Evolutionary conservation across 345 rosid genomes (phyloP), one percentile per base, ranked within the genome.

Genomic region (Melastoma malabathricum): DNA sequence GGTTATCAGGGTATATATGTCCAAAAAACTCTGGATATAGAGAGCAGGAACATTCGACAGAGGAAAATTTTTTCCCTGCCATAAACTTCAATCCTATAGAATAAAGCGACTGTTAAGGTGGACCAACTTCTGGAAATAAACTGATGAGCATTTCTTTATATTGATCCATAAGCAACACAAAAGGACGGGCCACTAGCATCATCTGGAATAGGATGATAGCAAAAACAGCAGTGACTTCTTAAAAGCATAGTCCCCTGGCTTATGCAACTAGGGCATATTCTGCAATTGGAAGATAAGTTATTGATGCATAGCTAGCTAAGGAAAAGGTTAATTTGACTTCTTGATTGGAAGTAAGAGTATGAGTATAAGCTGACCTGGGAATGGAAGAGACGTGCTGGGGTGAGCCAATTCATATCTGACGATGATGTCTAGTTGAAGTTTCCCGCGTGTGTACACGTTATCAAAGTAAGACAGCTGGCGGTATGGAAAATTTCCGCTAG

Each of bases 61-160:
- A 45, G 95, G 97, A 44, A 92, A 75, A 74, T 84, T 84, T 69
- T 87, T n/a, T n/a, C 94, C 74, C 81, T 56, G 44, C 97, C 96
- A 59, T 79, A 66, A n/a, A 66, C 68, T 64, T 79, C 60, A 16
- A 70, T 71, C 59, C 71, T 79, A 64, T 76, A 54, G 66, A 92
- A 84, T 0, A 72, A 83, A 68, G 69, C 61, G 53, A 82, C 61
- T 29, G 76, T 72, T 55, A 67, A 48, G 5, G 48, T 65, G 52
- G 98, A 90, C 97, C 97, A 92, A 10, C 80, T 14, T 64, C 78
- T 82, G 47, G 94, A 95, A 57, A 82, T 43, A 41, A 74, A 68
- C 59, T 75, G 83, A 13, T 92, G 97, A 62, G 67, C 72, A 59
- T 77, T 84, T 73, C 97, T 75, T 68, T 65, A 55, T 82, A 72